Percentiles rank a stretch among this genome's conserved stretches.
These are phyloP conservation scores for Sporothrix phasma DNA, from an alignment of 2,329 filamentous ascomycete species.

Conservation along the genomic window DNA sequence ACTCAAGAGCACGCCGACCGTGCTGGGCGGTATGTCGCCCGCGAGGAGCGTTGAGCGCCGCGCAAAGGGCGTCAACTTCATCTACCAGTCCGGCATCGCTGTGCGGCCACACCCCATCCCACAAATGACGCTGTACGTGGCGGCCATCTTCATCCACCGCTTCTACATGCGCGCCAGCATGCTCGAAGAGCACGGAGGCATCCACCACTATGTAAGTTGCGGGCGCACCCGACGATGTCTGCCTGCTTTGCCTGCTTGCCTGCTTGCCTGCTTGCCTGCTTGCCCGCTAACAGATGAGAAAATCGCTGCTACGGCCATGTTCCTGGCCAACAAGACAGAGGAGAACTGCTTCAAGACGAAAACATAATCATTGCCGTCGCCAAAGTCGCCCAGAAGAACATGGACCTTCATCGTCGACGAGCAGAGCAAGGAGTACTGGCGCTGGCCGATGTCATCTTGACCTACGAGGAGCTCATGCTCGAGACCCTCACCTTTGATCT, in stretches of 20 bases:
- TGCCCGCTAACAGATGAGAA: conserved; percentile 37
- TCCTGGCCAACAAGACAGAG: conserved; percentile 93
- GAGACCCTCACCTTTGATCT: conserved; percentile 91
- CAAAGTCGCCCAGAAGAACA: conserved; percentile 89
- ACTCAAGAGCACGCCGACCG: conserved; percentile 70
- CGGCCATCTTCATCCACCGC: conserved; percentile 87
- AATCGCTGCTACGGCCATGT: conserved; percentile 82
- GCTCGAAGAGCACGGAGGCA: conserved; percentile 62
- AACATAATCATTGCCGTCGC: conserved; percentile 90
- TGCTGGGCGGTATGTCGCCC: conserved; percentile 67
- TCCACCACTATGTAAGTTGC: conserved; percentile 75
- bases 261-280: too few species aligned
- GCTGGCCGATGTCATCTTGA: conserved; percentile 88
- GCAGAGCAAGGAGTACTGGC: conserved; percentile 97
- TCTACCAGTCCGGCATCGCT: conserved; percentile 86
- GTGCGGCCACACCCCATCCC: conserved; percentile 59
- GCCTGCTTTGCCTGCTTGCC: too few species aligned
- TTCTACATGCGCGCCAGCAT: conserved; percentile 89
- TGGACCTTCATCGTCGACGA: conserved; percentile 85
- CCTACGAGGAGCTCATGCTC: conserved; percentile 85
- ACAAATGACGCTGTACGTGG: conserved; percentile 84
- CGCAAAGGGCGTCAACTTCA: conserved; percentile 92
- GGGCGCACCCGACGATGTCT: background rate
- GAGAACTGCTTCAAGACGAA: conserved; percentile 95
- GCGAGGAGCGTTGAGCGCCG: conserved; percentile 74